A percentile compares a stretch with the other conserved stretches of the same genome.
phyloP scores from a whole-genome alignment of 1,284 basidiomycete genomes.

The Erythrobasidium hasegawianum region DNA sequence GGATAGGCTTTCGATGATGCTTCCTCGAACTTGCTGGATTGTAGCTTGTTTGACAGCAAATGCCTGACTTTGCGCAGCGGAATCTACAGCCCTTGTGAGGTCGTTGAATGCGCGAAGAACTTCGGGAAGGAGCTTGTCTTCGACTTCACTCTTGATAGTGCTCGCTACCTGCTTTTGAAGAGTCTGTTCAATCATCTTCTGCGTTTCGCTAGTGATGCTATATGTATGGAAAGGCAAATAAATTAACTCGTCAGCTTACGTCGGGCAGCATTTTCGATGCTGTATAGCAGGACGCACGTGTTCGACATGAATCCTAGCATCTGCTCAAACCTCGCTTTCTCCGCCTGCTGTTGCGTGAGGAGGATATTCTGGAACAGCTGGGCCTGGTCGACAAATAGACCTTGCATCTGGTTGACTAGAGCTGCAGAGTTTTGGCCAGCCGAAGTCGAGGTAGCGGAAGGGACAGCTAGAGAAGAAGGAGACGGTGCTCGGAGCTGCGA shows the following conservation, averaged over 20 bases:
- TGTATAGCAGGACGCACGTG: not conserved
- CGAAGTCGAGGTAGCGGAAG: not conserved
- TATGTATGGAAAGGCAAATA: not conserved
- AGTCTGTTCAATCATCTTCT: not conserved
- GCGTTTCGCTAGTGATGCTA: not conserved
- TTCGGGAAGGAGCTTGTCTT: not conserved
- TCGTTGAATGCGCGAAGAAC: not conserved
- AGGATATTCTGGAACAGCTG: slow-evolving; percentile 15
- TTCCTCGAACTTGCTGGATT: not conserved
- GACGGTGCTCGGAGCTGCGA: not conserved
- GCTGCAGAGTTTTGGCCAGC: not conserved
- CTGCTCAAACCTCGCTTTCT: slow-evolving; percentile 7
- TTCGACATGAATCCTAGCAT: slow-evolving; percentile 1
- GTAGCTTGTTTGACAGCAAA: not conserved
- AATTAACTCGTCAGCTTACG: no score
- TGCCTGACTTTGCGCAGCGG: not conserved
- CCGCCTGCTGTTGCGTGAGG: slow-evolving; percentile 4
- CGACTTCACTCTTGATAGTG: not conserved
- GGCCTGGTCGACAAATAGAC: slow-evolving; percentile 12
- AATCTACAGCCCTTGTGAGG: not conserved
- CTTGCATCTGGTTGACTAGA: not conserved
- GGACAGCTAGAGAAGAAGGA: not conserved
- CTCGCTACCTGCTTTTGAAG: not conserved
- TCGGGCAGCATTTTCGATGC: no score
- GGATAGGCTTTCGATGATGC: not conserved